phyloP scores from a whole-genome alignment of 2,329 filamentous ascomycete species.

The Aspergillus flavus region DNA sequence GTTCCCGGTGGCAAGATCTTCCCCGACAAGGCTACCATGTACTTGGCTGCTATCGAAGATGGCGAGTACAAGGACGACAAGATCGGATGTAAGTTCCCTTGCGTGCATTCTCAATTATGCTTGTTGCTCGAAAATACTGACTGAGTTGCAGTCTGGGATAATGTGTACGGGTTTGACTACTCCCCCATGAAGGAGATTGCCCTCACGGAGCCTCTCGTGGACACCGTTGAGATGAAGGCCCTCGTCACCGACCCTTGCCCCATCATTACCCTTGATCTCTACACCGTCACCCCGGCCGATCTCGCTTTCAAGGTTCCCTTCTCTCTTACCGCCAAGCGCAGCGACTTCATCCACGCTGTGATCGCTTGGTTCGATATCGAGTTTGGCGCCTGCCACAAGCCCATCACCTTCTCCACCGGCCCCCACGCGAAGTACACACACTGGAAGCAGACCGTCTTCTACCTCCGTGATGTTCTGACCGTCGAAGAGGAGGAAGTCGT shows the following conservation, averaged over 20 bases:
- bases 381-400: constrained; percentile 97
- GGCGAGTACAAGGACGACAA: constrained; percentile 99
- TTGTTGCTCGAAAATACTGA: constrained; percentile 25
- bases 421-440: constrained; percentile 99
- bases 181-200: constrained; percentile 90
- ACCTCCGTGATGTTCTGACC: constrained; percentile 88
- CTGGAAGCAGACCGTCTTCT: constrained; percentile 99
- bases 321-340: constrained; percentile 73
- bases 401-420: constrained; percentile 92
- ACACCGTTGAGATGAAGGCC: constrained; percentile 96
- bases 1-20: constrained; percentile 88
- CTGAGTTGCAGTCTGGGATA: constrained; percentile 82
- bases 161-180: constrained; percentile 98
- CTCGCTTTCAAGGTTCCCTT: constrained; percentile 82
- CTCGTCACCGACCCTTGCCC: constrained; percentile 88
- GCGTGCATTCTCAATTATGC: neutral
- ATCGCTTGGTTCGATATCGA: constrained; percentile 99
- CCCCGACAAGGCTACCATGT: constrained; percentile 98
- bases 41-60: constrained; percentile 94
- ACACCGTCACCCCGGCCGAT: constrained; percentile 82
- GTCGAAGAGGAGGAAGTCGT: constrained; percentile 86
- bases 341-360: constrained; percentile 93
- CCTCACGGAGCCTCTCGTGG: constrained; percentile 92
- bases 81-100: constrained; percentile 80
- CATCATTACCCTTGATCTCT: constrained; percentile 87